A percentile compares a stretch with the other conserved stretches of the same genome.
Evolutionary conservation across 2,329 filamentous ascomycete genomes (phyloP).

Genomic region (Hypoxylon sp.): DNA sequence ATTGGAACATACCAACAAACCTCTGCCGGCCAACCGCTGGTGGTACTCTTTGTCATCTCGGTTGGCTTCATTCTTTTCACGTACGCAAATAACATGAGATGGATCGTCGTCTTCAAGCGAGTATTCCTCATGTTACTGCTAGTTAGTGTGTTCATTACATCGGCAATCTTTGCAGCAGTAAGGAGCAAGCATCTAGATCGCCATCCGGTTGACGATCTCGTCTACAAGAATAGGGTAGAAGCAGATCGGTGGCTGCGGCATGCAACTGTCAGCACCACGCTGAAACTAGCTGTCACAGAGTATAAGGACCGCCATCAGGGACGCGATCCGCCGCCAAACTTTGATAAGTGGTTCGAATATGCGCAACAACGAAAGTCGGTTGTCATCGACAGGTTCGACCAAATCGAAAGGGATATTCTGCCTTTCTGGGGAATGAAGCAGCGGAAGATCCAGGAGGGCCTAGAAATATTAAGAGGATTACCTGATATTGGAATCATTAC

Average conservation of each 20-base stretch:
- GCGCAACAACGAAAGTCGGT: slow-evolving; percentile 75
- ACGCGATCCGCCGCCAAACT: slow-evolving; percentile 81
- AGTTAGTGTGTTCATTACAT: slow-evolving; percentile 53
- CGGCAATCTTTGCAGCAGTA: slow-evolving; percentile 55
- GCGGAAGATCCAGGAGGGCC: slow-evolving; percentile 72
- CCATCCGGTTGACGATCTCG: slow-evolving; percentile 63
- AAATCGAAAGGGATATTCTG: slow-evolving; percentile 78
- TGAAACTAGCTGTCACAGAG: slow-evolving; percentile 61
- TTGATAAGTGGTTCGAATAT: slow-evolving; percentile 87
- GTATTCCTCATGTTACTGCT: slow-evolving; percentile 57
- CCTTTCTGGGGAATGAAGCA: slow-evolving; percentile 84
- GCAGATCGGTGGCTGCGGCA: slow-evolving; percentile 64
- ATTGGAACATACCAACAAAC: slow-evolving; percentile 62
- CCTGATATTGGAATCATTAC: slow-evolving; percentile 63
- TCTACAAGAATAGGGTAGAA: slow-evolving; percentile 62
- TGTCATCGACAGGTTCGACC: slow-evolving; percentile 84
- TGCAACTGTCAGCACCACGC: slow-evolving; percentile 61
- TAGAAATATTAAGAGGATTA: slow-evolving; percentile 55
- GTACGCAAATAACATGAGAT: slow-evolving; percentile 59
- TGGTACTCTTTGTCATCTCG: slow-evolving; percentile 56
- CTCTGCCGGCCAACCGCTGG: slow-evolving; percentile 53
- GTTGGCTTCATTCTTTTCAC: slow-evolving; percentile 59
- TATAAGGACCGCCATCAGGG: slow-evolving; percentile 69
- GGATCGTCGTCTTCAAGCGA: slow-evolving; percentile 59
- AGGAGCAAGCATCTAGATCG: slow-evolving; percentile 49